These are phyloP conservation scores for Suillus brevipes DNA, from an alignment of 768 basidiomycete genomes.

Conservation along the genomic window DNA sequence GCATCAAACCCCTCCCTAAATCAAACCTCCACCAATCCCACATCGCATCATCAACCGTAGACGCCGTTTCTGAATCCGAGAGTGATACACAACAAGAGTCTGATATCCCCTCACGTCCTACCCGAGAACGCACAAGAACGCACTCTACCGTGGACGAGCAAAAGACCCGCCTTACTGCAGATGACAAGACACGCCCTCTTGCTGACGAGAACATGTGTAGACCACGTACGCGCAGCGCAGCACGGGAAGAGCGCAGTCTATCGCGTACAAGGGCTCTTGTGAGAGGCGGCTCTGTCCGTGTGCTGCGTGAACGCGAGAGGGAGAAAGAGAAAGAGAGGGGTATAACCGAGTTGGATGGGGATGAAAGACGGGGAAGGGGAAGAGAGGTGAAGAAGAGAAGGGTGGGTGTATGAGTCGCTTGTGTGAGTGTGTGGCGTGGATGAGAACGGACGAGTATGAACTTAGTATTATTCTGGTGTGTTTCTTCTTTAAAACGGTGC, in stretches of 20 bases:
- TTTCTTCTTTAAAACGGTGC: background rate
- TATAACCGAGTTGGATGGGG: slow-evolving; percentile 10
- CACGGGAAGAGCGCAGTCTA: slow-evolving; percentile 5
- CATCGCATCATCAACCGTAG: slow-evolving; percentile 4
- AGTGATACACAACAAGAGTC: slow-evolving; percentile 21
- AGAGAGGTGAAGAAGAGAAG: slow-evolving; percentile 33
- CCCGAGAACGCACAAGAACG: slow-evolving; percentile 23
- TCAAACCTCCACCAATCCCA: slow-evolving; percentile 11
- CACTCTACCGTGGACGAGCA: slow-evolving; percentile 24
- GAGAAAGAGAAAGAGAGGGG: slow-evolving; percentile 16
- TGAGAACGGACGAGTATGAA: background rate
- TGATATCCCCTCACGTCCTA: slow-evolving; percentile 13
- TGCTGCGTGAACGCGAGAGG: slow-evolving; percentile 1
- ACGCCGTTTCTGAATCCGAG: slow-evolving; percentile 21
- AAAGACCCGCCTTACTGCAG: slow-evolving; percentile 17
- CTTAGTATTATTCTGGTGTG: background rate
- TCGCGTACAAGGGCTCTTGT: background rate
- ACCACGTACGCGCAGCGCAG: slow-evolving; percentile 13
- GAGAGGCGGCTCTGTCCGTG: slow-evolving; percentile 3
- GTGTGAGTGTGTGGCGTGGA: background rate
- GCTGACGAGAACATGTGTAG: slow-evolving; percentile 24
- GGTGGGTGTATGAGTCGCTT: slow-evolving; percentile 13
- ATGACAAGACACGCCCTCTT: slow-evolving; percentile 21
- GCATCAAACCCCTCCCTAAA: slow-evolving; percentile 5
- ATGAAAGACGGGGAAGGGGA: slow-evolving; percentile 16